Conservation (phyloP, 306 rosid species). For the Sicyos baderoa region DNA sequence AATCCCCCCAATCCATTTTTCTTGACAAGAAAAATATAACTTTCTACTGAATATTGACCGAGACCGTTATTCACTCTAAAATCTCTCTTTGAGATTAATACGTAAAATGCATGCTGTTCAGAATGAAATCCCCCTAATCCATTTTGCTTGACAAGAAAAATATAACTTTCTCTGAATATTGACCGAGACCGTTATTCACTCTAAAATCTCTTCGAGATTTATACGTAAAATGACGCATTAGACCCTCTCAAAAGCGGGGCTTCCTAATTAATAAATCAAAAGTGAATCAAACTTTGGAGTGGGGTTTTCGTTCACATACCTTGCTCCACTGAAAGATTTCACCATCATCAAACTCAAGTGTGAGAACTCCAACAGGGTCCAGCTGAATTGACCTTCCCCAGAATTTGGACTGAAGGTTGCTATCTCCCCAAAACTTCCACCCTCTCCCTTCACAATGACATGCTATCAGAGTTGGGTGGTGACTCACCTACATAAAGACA, state of each 20-base stretch:
- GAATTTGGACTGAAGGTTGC: conserved; percentile 85
- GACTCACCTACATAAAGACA: conserved; percentile 64
- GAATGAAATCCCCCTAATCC: neutral
- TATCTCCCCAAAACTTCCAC: conserved; percentile 97
- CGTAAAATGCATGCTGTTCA: conserved; percentile 3
- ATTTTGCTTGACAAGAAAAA: neutral
- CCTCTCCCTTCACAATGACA: conserved; percentile 99
- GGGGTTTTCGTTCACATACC: conserved; percentile 34
- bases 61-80: neutral
- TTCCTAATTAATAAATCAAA: neutral
- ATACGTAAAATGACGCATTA: neutral
- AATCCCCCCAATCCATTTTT: neutral
- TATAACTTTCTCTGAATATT: neutral
- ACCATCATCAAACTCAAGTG: conserved; percentile 85
- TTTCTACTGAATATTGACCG: neutral
- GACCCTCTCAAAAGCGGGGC: neutral
- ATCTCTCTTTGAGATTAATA: no score
- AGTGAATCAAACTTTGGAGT: neutral
- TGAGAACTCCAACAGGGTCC: conserved; percentile 83
- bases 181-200: neutral
- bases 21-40: neutral
- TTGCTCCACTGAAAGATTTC: conserved; percentile 98
- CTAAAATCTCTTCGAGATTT: neutral
- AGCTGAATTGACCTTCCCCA: conserved; percentile 98
- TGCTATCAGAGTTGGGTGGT: conserved; percentile 95